Conservation (phyloP, 1,284 basidiomycete species). For the Austropuccinia psidii region DNA sequence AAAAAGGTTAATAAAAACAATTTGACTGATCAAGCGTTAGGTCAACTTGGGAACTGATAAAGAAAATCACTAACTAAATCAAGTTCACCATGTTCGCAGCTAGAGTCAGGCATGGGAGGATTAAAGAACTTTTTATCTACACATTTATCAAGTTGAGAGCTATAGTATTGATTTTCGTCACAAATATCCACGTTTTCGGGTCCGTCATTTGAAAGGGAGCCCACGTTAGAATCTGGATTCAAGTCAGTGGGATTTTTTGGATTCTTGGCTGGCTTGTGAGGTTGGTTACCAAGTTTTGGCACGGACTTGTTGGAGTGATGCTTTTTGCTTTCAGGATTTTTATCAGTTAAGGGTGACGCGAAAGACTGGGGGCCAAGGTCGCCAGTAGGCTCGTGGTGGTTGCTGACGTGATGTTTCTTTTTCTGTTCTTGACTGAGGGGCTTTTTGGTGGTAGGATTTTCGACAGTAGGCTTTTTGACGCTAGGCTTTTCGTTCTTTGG, state of each 20-base stretch:
- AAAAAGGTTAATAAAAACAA: not conserved
- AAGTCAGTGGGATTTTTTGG: not conserved
- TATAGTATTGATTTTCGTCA: conserved; percentile 13
- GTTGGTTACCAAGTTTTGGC: too few species aligned
- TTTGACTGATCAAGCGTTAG: too few species aligned
- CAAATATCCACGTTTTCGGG: not conserved
- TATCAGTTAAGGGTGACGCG: not conserved
- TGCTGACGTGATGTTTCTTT: too few species aligned
- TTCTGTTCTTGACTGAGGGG: too few species aligned
- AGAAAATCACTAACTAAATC: conserved; percentile 14
- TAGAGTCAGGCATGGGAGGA: conserved; percentile 1
- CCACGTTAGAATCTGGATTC: not conserved
- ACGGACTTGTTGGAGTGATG: too few species aligned
- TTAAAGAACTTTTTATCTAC: conserved; percentile 23
- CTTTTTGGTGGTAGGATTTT: too few species aligned
- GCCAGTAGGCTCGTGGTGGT: not conserved
- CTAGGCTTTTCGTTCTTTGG: too few species aligned
- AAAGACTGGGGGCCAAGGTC: not conserved
- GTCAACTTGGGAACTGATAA: too few species aligned
- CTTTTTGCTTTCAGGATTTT: not conserved
- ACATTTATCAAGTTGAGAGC: not conserved
- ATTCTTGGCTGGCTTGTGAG: too few species aligned
- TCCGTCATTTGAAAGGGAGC: not conserved
- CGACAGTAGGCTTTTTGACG: too few species aligned
- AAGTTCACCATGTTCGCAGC: conserved; percentile 19